These are phyloP conservation scores for Pichia sp. DNA, from an alignment of 1,139 yeast species.

Conservation along the genomic window DNA sequence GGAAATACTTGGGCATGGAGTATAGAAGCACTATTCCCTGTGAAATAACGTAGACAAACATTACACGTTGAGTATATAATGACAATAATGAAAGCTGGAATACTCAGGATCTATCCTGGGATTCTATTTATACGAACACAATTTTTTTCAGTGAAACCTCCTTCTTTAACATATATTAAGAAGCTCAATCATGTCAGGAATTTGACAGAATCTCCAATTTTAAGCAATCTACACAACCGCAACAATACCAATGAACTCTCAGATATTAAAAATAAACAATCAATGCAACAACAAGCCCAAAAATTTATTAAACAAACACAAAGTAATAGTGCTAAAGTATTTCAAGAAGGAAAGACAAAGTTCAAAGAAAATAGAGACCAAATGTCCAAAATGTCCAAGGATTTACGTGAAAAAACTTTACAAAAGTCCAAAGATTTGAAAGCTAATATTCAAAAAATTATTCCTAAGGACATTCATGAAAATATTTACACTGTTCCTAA, in stretches of 20 bases:
- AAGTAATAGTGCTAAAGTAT: constrained; percentile 2
- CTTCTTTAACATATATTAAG: too few species aligned
- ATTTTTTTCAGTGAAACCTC: too few species aligned
- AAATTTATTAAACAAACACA: constrained; percentile 8
- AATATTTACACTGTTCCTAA: constrained; percentile 80
- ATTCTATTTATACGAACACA: too few species aligned
- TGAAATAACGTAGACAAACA: too few species aligned
- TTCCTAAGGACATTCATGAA: constrained; percentile 40
- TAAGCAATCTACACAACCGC: not conserved
- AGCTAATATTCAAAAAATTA: constrained; percentile 27
- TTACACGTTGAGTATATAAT: too few species aligned
- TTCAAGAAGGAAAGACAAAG: constrained; percentile 3
- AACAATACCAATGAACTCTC: not conserved
- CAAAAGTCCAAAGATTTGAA: constrained; percentile 21
- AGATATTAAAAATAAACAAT: not conserved
- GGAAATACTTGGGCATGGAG: too few species aligned
- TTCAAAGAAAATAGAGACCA: constrained; percentile 6
- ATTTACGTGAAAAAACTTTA: constrained; percentile 19
- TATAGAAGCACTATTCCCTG: too few species aligned
- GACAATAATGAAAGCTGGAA: too few species aligned
- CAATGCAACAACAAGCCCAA: constrained; percentile 5
- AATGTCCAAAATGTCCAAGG: constrained; percentile 13
- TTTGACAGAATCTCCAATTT: not conserved
- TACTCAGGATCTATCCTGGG: too few species aligned
- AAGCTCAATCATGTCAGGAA: too few species aligned